A percentile compares a stretch with the other conserved stretches of the same genome.
Evolutionary conservation across 2,329 filamentous ascomycete genomes (phyloP).

Genomic region (Westerdykella sp.): DNA sequence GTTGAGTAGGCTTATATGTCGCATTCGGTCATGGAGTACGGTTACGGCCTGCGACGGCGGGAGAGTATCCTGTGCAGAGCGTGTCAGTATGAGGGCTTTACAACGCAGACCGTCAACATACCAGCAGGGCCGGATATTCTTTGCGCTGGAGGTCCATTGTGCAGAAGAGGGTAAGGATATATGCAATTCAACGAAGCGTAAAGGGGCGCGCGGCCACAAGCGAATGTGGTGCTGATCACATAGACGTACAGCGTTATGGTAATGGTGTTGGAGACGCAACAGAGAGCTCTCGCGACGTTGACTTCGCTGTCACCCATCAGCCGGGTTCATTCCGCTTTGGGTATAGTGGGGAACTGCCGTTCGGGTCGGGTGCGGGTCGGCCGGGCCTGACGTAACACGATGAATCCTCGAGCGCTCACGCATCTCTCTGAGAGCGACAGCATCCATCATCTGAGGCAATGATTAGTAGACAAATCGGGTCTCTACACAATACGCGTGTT

Average conservation of each 20-base stretch:
- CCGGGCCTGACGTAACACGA: no score
- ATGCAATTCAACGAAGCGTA: background rate
- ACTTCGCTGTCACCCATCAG: slow-evolving; percentile 26
- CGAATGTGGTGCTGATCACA: slow-evolving; percentile 20
- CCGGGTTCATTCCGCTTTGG: slow-evolving; percentile 18
- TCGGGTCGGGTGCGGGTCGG: no score
- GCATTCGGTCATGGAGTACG: slow-evolving; percentile 78
- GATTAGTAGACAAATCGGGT: no score
- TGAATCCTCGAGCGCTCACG: no score
- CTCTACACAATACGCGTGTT: no score
- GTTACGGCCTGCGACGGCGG: slow-evolving; percentile 75
- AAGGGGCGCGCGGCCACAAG: slow-evolving; percentile 24
- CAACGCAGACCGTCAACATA: slow-evolving; percentile 46
- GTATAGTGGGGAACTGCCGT: slow-evolving; percentile 8
- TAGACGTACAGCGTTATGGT: slow-evolving; percentile 22
- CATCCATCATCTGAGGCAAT: no score
- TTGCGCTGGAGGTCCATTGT: slow-evolving; percentile 64
- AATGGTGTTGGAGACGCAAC: slow-evolving; percentile 7
- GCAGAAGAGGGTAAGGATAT: slow-evolving; percentile 9
- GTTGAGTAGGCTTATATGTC: slow-evolving; percentile 80
- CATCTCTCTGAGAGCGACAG: no score
- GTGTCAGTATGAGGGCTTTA: slow-evolving; percentile 24
- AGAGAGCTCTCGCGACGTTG: slow-evolving; percentile 18
- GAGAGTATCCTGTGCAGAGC: slow-evolving; percentile 60
- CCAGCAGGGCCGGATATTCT: slow-evolving; percentile 93